Percentiles rank a stretch among this genome's conserved stretches.
These are phyloP conservation scores for Yarrowia sp. DNA, from an alignment of 805 yeast species.

Conservation along the genomic window DNA sequence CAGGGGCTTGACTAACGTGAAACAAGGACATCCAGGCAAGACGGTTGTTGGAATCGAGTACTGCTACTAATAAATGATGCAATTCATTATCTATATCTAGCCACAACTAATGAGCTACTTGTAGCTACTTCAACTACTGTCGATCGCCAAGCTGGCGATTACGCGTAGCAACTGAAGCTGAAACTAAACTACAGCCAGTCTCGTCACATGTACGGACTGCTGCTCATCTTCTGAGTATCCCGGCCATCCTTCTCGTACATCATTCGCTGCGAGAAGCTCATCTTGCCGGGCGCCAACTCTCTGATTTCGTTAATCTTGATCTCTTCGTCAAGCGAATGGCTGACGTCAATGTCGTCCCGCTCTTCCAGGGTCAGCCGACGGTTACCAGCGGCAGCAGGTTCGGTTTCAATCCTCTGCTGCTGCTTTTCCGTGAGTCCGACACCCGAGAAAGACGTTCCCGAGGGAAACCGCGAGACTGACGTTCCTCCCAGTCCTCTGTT, in stretches of 20 bases:
- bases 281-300: slow-evolving; percentile 29
- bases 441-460: slow-evolving; percentile 19
- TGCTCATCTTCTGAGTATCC: slow-evolving; percentile 18
- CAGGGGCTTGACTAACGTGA: background rate
- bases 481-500: background rate
- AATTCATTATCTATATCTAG: slow-evolving; percentile 8
- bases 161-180: background rate
- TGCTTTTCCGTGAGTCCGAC: slow-evolving; percentile 23
- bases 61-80: background rate
- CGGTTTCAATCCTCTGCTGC: slow-evolving; percentile 14
- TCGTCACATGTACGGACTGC: slow-evolving; percentile 20
- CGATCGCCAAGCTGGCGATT: background rate
- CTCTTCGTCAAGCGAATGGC: slow-evolving; percentile 22
- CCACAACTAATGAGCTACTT: too few relatives aligned
- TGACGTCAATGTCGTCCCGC: slow-evolving; percentile 8
- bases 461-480: background rate
- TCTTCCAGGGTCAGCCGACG: slow-evolving; percentile 5
- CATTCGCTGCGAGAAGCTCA: slow-evolving; percentile 33
- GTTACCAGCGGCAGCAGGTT: slow-evolving; percentile 2
- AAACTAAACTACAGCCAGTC: background rate
- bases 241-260: slow-evolving; percentile 29
- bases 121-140: background rate
- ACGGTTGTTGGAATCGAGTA: background rate
- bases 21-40: background rate
- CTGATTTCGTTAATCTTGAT: slow-evolving; percentile 18